Base-by-base conservation (phyloP, 768 basidiomycete genomes). In the Cantharellus cinnabarinus region DNA sequence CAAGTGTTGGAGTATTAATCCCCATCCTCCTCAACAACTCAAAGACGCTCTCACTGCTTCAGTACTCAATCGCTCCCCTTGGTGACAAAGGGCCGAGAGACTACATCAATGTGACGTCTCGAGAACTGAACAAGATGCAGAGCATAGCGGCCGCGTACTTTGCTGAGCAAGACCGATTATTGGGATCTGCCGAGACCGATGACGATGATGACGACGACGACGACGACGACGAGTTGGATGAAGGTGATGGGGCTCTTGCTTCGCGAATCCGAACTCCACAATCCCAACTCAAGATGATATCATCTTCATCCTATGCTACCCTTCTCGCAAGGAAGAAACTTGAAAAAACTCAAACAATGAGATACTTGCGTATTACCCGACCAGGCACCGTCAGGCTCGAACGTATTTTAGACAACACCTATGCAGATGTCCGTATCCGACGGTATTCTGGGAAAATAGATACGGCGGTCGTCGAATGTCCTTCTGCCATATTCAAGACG, bases 21-120 rank as follows among this genome's bases (percentile, higher is more conserved):
- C 93, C 93, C 0, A 71, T 95, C 41, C 75, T 93, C 51, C 77
- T 95, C 68, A 95, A 97, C 72, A 93, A 94, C 70, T 90, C 93
- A 4, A 75, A 75, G n/a, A 77, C 88, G 3, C 41, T 57, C 14
- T 74, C 75, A 7, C 75, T 76, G 57, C 70, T 95, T 56, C 77
- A 75, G 59, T 95, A 93, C 67, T 81, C 81, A 2, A 68, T 90
- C 4, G 77, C 79, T 1, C 80, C 86, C 1, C 75, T 91, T 35
- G 80, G 73, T 5, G 71, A 73, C 39, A 41, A 60, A 57, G 41
- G 53, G 41, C 57, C 60, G 53, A 48, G 58, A 38, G 35, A 29
- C n/a, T 59, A 62, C 54, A 50, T 56, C 50, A 40, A 42, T 29
- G 34, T 60, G 4, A 51, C 60, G n/a, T n/a, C 42, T 5, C 38